A percentile compares a stretch with the other conserved stretches of the same genome.
phyloP scores from a whole-genome alignment of 129 eudicot genomes.

The Kitagawia praeruptora region DNA sequence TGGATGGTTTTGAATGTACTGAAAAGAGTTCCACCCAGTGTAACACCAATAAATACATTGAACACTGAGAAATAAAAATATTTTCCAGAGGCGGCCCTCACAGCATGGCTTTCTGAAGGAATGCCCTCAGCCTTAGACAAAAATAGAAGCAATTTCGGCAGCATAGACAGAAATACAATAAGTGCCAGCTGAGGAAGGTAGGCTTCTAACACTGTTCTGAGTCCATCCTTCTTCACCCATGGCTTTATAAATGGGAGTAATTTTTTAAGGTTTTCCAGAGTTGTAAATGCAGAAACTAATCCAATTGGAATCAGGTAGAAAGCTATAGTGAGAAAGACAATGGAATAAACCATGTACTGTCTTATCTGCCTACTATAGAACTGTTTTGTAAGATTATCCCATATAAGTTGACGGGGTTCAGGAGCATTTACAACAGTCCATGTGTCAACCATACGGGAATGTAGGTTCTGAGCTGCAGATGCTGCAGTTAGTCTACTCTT shows the following conservation, averaged over 20 bases:
- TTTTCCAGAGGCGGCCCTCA: slow-evolving; percentile 90
- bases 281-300: slow-evolving; percentile 71
- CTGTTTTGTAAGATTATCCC: slow-evolving; percentile 67
- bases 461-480: slow-evolving; percentile 75
- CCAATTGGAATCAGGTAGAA: slow-evolving; percentile 92
- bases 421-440: slow-evolving; percentile 89
- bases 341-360: slow-evolving; percentile 46
- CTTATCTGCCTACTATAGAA: slow-evolving; percentile 58
- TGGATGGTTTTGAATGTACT: slow-evolving; percentile 39
- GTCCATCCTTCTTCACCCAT: slow-evolving; percentile 25
- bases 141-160: slow-evolving; percentile 70
- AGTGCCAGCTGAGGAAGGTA: slow-evolving; percentile 89
- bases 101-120: slow-evolving; percentile 67
- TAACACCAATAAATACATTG: slow-evolving; percentile 88
- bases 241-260: slow-evolving; percentile 71
- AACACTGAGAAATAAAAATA: slow-evolving; percentile 73
- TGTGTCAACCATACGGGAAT: slow-evolving; percentile 59
- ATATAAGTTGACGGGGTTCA: slow-evolving; percentile 69
- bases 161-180: slow-evolving; percentile 63
- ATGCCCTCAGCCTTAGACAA: slow-evolving; percentile 84
- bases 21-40: slow-evolving; percentile 66
- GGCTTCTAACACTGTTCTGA: slow-evolving; percentile 72
- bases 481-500: slow-evolving; percentile 58
- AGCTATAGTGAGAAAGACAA: slow-evolving; percentile 69
- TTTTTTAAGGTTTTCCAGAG: slow-evolving; percentile 55